These are phyloP conservation scores for Globisporangium orthogonon DNA, from an alignment of 352 stramenopile species.

Conservation along the genomic window DNA sequence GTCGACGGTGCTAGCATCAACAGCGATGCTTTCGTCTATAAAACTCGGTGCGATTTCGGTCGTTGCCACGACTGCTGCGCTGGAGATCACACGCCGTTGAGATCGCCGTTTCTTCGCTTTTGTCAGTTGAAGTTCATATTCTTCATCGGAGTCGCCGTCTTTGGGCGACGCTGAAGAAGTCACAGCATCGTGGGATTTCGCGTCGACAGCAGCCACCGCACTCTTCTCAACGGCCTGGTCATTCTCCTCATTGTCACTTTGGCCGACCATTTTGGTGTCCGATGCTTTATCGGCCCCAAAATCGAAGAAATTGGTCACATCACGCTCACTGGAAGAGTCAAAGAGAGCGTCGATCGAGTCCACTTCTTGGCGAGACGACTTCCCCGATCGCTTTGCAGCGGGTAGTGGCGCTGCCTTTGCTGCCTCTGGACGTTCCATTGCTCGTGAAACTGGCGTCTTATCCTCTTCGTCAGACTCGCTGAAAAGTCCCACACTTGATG, in stretches of 20 bases:
- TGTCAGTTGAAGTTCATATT: slow-evolving; percentile 3
- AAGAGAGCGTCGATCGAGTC: slow-evolving; percentile 72
- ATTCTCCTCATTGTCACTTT: background rate
- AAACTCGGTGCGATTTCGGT: background rate
- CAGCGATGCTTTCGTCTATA: background rate
- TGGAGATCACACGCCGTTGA: background rate
- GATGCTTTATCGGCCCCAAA: background rate
- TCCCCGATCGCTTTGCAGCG: background rate
- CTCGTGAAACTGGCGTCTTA: background rate
- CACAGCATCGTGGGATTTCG: background rate
- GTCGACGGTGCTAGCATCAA: background rate
- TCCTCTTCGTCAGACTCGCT: slow-evolving; percentile 10
- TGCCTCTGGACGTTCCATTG: slow-evolving; percentile 4
- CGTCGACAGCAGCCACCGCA: background rate
- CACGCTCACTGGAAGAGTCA: slow-evolving; percentile 35
- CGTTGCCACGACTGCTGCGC: background rate
- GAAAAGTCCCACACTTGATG: background rate
- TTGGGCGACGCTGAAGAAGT: background rate
- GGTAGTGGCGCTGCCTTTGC: background rate
- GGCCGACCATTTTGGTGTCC: no score
- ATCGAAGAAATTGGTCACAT: slow-evolving; percentile 30
- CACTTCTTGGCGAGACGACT: slow-evolving; percentile 8
- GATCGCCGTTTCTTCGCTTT: background rate
- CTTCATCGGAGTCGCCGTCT: slow-evolving; percentile 6
- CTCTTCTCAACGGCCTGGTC: background rate